These are phyloP conservation scores for Aciculoconidium aculeatum DNA, from an alignment of 805 yeast genomes.

Conservation along the genomic window DNA sequence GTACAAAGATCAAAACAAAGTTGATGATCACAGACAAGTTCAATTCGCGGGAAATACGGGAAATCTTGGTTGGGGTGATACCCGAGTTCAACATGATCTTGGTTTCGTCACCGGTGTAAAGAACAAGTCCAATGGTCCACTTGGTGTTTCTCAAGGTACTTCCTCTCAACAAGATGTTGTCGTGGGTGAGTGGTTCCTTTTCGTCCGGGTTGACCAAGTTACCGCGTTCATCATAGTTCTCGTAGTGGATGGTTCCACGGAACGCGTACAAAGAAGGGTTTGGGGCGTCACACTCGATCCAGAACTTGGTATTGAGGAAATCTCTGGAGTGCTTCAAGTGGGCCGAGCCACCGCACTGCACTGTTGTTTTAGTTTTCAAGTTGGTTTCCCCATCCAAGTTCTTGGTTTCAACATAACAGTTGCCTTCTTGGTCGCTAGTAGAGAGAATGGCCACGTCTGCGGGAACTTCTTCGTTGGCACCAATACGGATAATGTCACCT, in stretches of 20 bases:
- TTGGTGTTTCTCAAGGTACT: conserved; percentile 74
- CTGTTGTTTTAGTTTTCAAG: conserved; percentile 46
- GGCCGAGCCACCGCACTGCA: conserved; percentile 45
- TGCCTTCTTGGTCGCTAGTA: conserved; percentile 62
- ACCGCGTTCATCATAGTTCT: conserved; percentile 27
- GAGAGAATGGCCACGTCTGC: conserved; percentile 65
- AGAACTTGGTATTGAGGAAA: conserved; percentile 50
- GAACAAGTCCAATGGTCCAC: conserved; percentile 76
- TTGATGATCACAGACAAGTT: conserved; percentile 66
- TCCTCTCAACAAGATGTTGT: conserved; percentile 68
- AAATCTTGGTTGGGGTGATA: conserved; percentile 69
- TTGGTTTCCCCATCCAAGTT: conserved; percentile 62
- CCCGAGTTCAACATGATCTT: conserved; percentile 81
- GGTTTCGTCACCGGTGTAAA: conserved; percentile 73
- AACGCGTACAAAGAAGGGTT: conserved; percentile 57
- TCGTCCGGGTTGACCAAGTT: conserved; percentile 28
- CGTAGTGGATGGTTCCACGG: conserved; percentile 60
- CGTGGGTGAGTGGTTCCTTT: conserved; percentile 64
- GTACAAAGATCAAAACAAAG: conserved; percentile 54
- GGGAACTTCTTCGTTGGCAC: conserved; percentile 74
- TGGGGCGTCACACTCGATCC: conserved; percentile 72
- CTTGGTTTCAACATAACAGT: conserved; percentile 74
- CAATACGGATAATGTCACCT: conserved; percentile 67
- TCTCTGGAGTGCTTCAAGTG: conserved; percentile 51
- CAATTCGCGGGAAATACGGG: conserved; percentile 67